A percentile compares a stretch with the other conserved stretches of the same genome.
Evolutionary conservation across 148 eudicot species (phyloP).

Genomic region (Linanthus parryae): DNA sequence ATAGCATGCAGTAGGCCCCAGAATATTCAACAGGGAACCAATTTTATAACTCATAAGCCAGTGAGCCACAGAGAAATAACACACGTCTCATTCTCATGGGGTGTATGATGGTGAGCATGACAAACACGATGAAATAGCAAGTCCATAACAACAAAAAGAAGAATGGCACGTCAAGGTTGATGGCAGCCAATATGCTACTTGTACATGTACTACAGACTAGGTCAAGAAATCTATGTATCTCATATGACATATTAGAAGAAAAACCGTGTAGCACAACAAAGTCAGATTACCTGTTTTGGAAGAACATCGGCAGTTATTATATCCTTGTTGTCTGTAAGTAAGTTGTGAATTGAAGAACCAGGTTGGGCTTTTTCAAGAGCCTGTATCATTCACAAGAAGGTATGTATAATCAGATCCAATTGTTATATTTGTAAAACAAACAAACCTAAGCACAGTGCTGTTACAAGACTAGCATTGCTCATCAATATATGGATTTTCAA

Average conservation of each 20-base stretch:
- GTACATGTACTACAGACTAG: background rate
- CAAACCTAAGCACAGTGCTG: background rate
- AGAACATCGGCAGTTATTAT: conserved; percentile 17
- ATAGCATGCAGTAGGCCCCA: too few relatives aligned
- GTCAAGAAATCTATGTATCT: background rate
- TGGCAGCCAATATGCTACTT: background rate
- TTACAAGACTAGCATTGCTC: background rate
- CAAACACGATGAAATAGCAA: background rate
- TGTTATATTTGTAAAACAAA: background rate
- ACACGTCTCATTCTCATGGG: too few relatives aligned
- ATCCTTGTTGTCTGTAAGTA: conserved; percentile 20
- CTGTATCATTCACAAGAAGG: conserved; percentile 17
- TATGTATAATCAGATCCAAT: too few relatives aligned
- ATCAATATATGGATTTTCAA: background rate
- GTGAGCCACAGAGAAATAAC: too few relatives aligned
- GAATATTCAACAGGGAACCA: too few relatives aligned
- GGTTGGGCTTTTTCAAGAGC: conserved; percentile 29
- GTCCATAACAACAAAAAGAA: background rate
- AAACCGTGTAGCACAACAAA: conserved; percentile 2
- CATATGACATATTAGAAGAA: conserved; percentile 1
- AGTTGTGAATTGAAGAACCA: conserved; percentile 35
- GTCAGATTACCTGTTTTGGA: conserved; percentile 32
- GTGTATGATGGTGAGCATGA: background rate
- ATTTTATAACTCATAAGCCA: too few relatives aligned
- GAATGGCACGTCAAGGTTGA: background rate